Conservation (phyloP, 371 early-diverging fungal species). For the Mucor piriformis region DNA sequence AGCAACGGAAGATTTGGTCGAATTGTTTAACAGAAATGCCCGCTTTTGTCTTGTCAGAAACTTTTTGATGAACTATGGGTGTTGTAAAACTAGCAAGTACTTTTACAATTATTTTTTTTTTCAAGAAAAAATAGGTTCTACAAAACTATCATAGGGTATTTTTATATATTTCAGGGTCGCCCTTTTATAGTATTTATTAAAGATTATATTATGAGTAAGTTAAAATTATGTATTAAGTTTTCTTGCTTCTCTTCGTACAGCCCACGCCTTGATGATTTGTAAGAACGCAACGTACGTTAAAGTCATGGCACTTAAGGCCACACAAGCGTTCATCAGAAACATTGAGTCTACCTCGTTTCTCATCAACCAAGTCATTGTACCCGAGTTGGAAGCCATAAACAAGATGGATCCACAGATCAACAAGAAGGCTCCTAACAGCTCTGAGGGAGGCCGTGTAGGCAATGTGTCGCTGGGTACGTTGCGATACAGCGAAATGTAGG, state of each 20-base stretch:
- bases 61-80: too few relatives aligned
- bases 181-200: too few relatives aligned
- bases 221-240: conserved; percentile 15
- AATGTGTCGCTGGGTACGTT: conserved; percentile 26
- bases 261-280: conserved; percentile 51
- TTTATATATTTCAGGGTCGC: too few relatives aligned
- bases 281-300: conserved; percentile 40
- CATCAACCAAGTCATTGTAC: conserved; percentile 47
- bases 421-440: conserved; percentile 46
- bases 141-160: too few relatives aligned
- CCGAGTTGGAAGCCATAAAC: conserved; percentile 57
- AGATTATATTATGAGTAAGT: too few relatives aligned
- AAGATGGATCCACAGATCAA: conserved; percentile 50
- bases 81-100: too few relatives aligned
- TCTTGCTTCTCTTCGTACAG: conserved; percentile 39
- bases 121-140: too few relatives aligned
- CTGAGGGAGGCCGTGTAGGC: conserved; percentile 49
- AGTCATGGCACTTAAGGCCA: conserved; percentile 46
- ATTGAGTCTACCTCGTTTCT: conserved; percentile 48
- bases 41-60: too few relatives aligned
- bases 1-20: too few relatives aligned
- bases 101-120: too few relatives aligned
- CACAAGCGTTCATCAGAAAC: conserved; percentile 55
- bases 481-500: conserved; percentile 40
- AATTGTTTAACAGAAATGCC: too few relatives aligned